phyloP scores from a whole-genome alignment of 129 eudicot genomes.

The Escallonia herrerae region DNA sequence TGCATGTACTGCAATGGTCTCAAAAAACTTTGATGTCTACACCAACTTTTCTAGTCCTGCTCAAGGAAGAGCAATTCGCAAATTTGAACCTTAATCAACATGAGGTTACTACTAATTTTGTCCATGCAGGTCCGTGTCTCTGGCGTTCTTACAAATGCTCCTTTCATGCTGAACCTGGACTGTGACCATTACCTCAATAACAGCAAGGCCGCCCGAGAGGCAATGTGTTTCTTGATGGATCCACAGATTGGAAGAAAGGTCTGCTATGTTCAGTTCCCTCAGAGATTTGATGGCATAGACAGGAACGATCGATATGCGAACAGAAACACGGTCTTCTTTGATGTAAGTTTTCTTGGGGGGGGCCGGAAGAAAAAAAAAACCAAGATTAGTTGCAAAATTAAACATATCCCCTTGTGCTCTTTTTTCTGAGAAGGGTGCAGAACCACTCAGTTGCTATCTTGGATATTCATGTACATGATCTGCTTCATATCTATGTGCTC shows the following conservation, averaged over 20 bases:
- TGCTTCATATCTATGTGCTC: background rate
- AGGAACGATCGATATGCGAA: slow-evolving; percentile 91
- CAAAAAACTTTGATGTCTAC: background rate
- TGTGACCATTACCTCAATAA: slow-evolving; percentile 98
- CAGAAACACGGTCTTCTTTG: slow-evolving; percentile 97
- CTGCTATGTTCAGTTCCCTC: slow-evolving; percentile 96
- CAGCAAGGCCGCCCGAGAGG: slow-evolving; percentile 95
- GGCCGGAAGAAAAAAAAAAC: slow-evolving; percentile 1
- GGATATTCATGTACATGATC: background rate
- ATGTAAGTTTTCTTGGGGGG: no score
- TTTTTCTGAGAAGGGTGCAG: background rate
- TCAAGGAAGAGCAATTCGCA: background rate
- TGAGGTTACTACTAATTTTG: background rate
- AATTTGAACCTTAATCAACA: background rate
- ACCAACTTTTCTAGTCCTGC: background rate
- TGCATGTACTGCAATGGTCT: no score
- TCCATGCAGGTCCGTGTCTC: slow-evolving; percentile 75
- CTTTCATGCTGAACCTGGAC: slow-evolving; percentile 99
- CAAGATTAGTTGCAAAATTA: no score
- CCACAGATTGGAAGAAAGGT: slow-evolving; percentile 94
- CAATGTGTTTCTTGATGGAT: slow-evolving; percentile 99
- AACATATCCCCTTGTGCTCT: no score
- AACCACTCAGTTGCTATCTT: background rate
- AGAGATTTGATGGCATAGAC: slow-evolving; percentile 96
- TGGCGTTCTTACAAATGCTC: slow-evolving; percentile 97